phyloP scores from a whole-genome alignment of 176 grass and related monocot genomes.

The Hsuehochloa calcarea region DNA sequence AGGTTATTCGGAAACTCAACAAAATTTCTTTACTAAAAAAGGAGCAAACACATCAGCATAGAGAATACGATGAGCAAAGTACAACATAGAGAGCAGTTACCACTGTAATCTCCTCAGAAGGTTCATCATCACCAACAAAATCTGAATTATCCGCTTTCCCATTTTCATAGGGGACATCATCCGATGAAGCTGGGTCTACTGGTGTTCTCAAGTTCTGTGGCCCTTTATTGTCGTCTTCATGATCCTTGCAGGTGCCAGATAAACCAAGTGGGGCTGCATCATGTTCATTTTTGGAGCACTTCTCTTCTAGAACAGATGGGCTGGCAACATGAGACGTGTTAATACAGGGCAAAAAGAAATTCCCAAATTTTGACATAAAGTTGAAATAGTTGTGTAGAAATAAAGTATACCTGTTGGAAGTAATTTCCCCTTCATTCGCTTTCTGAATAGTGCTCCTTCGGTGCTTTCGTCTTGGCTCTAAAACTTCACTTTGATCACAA shows the following conservation, averaged over 20 bases:
- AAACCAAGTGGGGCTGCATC: slow-evolving; percentile 38
- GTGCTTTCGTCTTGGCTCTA: slow-evolving; percentile 50
- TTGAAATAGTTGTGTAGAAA: background rate
- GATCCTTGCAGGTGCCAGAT: slow-evolving; percentile 13
- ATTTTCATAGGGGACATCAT: slow-evolving; percentile 34
- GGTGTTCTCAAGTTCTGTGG: background rate
- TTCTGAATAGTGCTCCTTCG: slow-evolving; percentile 31
- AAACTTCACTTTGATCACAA: slow-evolving; percentile 40
- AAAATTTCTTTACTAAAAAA: background rate
- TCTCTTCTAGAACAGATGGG: slow-evolving; percentile 27
- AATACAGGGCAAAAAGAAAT: background rate
- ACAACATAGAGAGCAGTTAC: slow-evolving; percentile 35
- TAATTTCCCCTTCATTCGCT: slow-evolving; percentile 21
- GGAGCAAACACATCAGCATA: background rate
- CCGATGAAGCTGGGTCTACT: slow-evolving; percentile 10
- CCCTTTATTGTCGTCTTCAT: slow-evolving; percentile 19
- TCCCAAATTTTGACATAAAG: background rate
- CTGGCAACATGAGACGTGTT: slow-evolving; percentile 19
- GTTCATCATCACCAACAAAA: slow-evolving; percentile 14
- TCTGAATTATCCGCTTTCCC: slow-evolving; percentile 29
- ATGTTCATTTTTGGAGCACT: slow-evolving; percentile 36
- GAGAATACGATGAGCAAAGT: background rate
- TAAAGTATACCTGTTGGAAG: slow-evolving; percentile 41
- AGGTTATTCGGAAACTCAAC: background rate
- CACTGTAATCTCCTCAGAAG: slow-evolving; percentile 45